phyloP scores from a whole-genome alignment of 2,329 filamentous ascomycete genomes.

The Nemania bipapillata region DNA sequence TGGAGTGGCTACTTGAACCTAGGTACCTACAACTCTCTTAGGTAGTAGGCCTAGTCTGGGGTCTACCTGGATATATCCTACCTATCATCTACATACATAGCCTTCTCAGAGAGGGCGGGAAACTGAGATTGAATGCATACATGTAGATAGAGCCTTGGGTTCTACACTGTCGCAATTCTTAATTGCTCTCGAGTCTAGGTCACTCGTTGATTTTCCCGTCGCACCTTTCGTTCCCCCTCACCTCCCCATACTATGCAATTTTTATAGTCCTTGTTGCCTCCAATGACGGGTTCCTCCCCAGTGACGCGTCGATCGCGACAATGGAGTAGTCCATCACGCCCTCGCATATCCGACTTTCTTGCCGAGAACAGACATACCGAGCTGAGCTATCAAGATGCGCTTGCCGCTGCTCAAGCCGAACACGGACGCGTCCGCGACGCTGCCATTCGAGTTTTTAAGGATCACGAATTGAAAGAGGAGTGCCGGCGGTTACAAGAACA shows the following conservation, averaged over 20 bases:
- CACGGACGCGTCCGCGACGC: conserved; percentile 71
- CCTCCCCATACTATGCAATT: conserved; percentile 32
- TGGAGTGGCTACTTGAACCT: neutral
- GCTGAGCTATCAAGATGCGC: conserved; percentile 70
- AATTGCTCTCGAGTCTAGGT: conserved; percentile 10
- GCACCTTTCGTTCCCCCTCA: neutral
- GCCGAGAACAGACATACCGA: conserved; percentile 70
- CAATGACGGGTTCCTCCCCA: conserved; percentile 60
- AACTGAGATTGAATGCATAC: neutral
- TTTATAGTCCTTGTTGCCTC: conserved; percentile 36
- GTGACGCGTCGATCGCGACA: conserved; percentile 52
- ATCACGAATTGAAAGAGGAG: conserved; percentile 61
- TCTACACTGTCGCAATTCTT: neutral
- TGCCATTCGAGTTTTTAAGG: conserved; percentile 61
- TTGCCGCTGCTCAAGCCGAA: conserved; percentile 72
- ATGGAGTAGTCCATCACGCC: conserved; percentile 57
- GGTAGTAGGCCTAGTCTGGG: no score
- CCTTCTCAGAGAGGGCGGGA: neutral
- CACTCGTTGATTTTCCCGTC: neutral
- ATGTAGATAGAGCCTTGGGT: neutral
- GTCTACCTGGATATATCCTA: no score
- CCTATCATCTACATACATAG: neutral
- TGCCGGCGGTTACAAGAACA: conserved; percentile 47
- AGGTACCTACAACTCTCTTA: neutral
- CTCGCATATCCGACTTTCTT: conserved; percentile 70